phyloP scores from a whole-genome alignment of 2,329 filamentous ascomycete species.

The Boeremia exigua region DNA sequence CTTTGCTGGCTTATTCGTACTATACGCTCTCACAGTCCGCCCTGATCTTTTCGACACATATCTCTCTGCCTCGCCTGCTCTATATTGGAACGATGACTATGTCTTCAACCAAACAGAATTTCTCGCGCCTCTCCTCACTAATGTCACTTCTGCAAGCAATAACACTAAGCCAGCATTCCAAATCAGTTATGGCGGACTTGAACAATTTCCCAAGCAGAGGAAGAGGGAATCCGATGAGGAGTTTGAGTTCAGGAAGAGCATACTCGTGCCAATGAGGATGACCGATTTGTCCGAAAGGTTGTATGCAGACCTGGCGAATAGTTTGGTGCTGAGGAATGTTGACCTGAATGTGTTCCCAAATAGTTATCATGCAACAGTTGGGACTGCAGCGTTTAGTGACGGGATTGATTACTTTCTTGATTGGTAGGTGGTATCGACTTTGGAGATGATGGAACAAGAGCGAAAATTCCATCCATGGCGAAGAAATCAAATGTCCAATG shows the following conservation, averaged over 20 bases:
- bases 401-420: slow-evolving; percentile 45
- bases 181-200: slow-evolving; percentile 39
- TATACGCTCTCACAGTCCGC: slow-evolving; percentile 53
- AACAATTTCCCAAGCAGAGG: slow-evolving; percentile 35
- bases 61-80: slow-evolving; percentile 55
- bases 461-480: no score
- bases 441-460: neutral
- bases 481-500: neutral
- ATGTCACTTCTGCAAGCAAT: neutral
- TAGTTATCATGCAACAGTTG: slow-evolving; percentile 42
- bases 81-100: slow-evolving; percentile 57
- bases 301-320: slow-evolving; percentile 31
- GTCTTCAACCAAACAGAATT: slow-evolving; percentile 39
- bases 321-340: slow-evolving; percentile 32
- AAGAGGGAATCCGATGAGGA: slow-evolving; percentile 37
- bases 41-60: slow-evolving; percentile 54
- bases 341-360: slow-evolving; percentile 39
- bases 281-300: slow-evolving; percentile 29
- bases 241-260: slow-evolving; percentile 33
- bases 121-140: slow-evolving; percentile 26
- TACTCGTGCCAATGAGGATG: slow-evolving; percentile 34
- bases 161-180: slow-evolving; percentile 39
- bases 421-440: slow-evolving; percentile 19
- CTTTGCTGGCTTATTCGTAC: slow-evolving; percentile 56
- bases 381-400: slow-evolving; percentile 34